phyloP scores from a whole-genome alignment of 805 yeast species.

The Brettanomyces custersianus region DNA sequence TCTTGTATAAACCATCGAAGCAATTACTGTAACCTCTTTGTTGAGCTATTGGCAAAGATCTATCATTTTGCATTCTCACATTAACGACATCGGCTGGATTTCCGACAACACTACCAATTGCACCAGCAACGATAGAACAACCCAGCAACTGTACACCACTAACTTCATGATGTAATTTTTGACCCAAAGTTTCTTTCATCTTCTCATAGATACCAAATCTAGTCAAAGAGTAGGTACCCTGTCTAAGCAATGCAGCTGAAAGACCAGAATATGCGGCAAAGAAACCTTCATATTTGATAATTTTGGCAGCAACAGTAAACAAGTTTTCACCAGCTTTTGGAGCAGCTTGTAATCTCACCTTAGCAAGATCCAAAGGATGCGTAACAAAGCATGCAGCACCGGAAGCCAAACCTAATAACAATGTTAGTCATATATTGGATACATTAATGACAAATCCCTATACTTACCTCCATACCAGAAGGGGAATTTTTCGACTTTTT shows the following conservation, averaged over 20 bases:
- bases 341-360: slow-evolving; percentile 81
- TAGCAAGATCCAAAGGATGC: slow-evolving; percentile 82
- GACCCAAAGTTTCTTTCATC: slow-evolving; percentile 47
- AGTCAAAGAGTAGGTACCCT: slow-evolving; percentile 81
- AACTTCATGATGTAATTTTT: slow-evolving; percentile 35
- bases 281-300: slow-evolving; percentile 56
- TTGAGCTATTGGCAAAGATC: slow-evolving; percentile 51
- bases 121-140: slow-evolving; percentile 80
- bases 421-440: slow-evolving; percentile 13
- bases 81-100: slow-evolving; percentile 85
- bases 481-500: slow-evolving; percentile 2
- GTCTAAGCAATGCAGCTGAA: slow-evolving; percentile 74
- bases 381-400: slow-evolving; percentile 58
- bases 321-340: slow-evolving; percentile 54
- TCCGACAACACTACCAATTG: slow-evolving; percentile 76
- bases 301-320: slow-evolving; percentile 49
- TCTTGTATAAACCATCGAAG: slow-evolving; percentile 60
- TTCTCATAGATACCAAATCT: slow-evolving; percentile 82
- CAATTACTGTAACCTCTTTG: slow-evolving; percentile 74
- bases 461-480: slow-evolving; percentile 22
- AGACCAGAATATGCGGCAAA: slow-evolving; percentile 72
- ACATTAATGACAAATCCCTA: slow-evolving; percentile 25
- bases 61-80: slow-evolving; percentile 87
- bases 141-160: slow-evolving; percentile 57
- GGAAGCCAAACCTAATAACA: slow-evolving; percentile 46